Conservation (phyloP, 257 asterid species). For the Eucommia ulmoides region DNA sequence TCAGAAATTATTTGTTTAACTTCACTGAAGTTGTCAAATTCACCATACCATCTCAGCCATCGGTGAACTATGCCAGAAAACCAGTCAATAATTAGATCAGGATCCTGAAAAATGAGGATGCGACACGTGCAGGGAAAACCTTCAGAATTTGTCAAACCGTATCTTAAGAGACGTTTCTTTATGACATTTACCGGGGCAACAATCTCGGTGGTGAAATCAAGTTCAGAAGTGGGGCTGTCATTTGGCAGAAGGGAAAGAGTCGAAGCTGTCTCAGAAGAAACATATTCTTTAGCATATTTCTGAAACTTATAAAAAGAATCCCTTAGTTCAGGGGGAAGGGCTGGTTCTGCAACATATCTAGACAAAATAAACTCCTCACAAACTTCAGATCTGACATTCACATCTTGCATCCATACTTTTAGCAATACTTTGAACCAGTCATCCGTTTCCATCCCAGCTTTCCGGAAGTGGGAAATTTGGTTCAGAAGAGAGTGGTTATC, state of each 20-base stretch:
- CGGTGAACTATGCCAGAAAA: slow-evolving; percentile 64
- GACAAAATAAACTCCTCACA: slow-evolving; percentile 46
- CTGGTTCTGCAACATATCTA: slow-evolving; percentile 53
- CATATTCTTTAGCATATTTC: slow-evolving; percentile 44
- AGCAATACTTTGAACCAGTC: slow-evolving; percentile 77
- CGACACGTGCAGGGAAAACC: slow-evolving; percentile 59
- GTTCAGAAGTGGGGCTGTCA: slow-evolving; percentile 17
- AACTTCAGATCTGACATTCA: slow-evolving; percentile 24
- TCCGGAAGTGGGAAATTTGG: slow-evolving; percentile 50
- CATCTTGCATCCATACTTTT: slow-evolving; percentile 69
- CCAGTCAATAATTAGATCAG: slow-evolving; percentile 65
- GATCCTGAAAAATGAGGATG: slow-evolving; percentile 50
- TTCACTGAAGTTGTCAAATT: slow-evolving; percentile 52
- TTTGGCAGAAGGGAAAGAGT: slow-evolving; percentile 54
- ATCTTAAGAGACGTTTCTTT: slow-evolving; percentile 55
- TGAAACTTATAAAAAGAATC: slow-evolving; percentile 67
- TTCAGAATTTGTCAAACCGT: slow-evolving; percentile 53
- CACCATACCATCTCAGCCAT: slow-evolving; percentile 71
- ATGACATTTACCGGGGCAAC: slow-evolving; percentile 49
- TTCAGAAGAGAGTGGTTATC: slow-evolving; percentile 43
- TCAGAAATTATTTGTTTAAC: slow-evolving; percentile 48
- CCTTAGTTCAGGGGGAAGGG: slow-evolving; percentile 66
- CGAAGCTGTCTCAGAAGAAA: slow-evolving; percentile 63
- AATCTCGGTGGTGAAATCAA: slow-evolving; percentile 28
- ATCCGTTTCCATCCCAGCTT: slow-evolving; percentile 84